Conservation (phyloP, 257 asterid species). For the Primulina tabacum region DNA sequence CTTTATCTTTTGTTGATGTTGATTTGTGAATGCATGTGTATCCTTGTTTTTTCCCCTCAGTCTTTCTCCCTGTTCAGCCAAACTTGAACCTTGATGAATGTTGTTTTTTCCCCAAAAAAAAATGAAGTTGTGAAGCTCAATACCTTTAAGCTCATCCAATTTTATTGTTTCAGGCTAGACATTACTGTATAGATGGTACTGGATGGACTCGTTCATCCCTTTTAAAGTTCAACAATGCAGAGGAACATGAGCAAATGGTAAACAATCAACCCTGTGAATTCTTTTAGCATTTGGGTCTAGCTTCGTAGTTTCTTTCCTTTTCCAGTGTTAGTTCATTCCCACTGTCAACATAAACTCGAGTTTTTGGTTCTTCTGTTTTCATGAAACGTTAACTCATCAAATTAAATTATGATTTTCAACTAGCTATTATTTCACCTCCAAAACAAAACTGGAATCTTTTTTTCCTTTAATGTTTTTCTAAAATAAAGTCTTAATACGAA, state of each 20-base stretch:
- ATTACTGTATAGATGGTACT: slow-evolving; percentile 37
- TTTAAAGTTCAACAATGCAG: slow-evolving; percentile 42
- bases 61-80: neutral
- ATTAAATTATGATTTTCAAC: neutral
- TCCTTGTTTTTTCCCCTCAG: neutral
- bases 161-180: slow-evolving; percentile 51
- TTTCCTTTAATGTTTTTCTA: neutral
- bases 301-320: neutral
- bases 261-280: neutral
- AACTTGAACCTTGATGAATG: neutral
- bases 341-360: neutral
- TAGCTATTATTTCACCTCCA: neutral
- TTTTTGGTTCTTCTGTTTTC: neutral
- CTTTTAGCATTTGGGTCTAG: slow-evolving; percentile 8
- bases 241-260: slow-evolving; percentile 67
- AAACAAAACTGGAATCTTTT: neutral
- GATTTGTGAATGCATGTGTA: neutral
- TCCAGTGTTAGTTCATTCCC: slow-evolving; percentile 1
- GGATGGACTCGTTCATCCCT: slow-evolving; percentile 44
- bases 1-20: neutral
- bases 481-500: neutral
- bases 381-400: neutral
- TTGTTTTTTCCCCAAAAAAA: neutral
- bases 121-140: slow-evolving; percentile 1
- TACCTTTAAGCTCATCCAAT: slow-evolving; percentile 6